These are phyloP conservation scores for Colletotrichum sp. DNA, from an alignment of 2,329 filamentous ascomycete genomes.

Conservation along the genomic window DNA sequence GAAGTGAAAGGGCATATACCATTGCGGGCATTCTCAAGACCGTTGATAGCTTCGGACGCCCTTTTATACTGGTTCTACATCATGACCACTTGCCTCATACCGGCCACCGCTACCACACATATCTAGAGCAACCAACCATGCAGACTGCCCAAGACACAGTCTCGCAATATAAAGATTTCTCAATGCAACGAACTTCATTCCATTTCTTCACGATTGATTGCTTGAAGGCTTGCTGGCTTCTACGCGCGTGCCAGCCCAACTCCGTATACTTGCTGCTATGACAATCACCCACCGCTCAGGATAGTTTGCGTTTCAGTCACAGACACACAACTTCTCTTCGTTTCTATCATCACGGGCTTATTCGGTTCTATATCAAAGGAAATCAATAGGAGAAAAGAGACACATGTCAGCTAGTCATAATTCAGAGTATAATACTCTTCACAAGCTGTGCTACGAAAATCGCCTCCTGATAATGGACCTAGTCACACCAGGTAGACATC, in stretches of 20 bases:
- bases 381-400: too few species aligned
- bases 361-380: too few species aligned
- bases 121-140: not conserved
- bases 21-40: too few species aligned
- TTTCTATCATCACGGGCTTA: accelerated
- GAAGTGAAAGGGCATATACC: too few species aligned
- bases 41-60: not conserved
- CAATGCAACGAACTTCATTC: accelerated
- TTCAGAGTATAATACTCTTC: not conserved
- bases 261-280: too few species aligned
- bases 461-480: accelerated
- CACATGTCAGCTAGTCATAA: not conserved
- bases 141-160: not conserved
- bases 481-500: accelerated
- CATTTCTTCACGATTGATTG: not conserved
- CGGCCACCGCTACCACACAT: accelerated
- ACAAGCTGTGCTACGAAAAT: not conserved
- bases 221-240: too few species aligned
- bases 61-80: accelerated
- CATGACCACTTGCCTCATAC: not conserved
- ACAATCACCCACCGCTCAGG: too few species aligned
- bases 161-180: not conserved
- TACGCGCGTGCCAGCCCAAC: too few species aligned
- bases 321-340: too few species aligned
- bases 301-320: too few species aligned